Conservation (phyloP, 2,329 filamentous ascomycete species). For the Pseudopithomyces chartarum region DNA sequence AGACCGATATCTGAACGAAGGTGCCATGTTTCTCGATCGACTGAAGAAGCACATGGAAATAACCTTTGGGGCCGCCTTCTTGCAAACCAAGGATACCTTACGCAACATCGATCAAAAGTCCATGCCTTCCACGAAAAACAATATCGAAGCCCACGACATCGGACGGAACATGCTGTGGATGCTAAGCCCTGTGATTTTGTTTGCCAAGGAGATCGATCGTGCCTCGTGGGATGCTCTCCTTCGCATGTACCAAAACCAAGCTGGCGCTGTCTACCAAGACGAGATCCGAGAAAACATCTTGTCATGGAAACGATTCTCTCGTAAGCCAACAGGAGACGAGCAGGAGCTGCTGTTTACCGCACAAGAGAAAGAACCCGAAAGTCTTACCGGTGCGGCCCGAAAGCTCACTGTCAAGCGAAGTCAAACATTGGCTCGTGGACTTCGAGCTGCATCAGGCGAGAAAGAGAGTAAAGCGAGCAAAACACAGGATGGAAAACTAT, state of each 20-base stretch:
- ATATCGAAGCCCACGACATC: slow-evolving; percentile 69
- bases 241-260: slow-evolving; percentile 78
- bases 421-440: slow-evolving; percentile 78
- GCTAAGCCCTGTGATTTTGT: slow-evolving; percentile 85
- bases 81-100: slow-evolving; percentile 69
- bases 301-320: slow-evolving; percentile 79
- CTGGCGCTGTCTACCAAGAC: slow-evolving; percentile 76
- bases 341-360: slow-evolving; percentile 85
- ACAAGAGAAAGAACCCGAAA: slow-evolving; percentile 86
- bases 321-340: slow-evolving; percentile 77
- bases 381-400: slow-evolving; percentile 68
- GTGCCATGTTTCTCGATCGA: slow-evolving; percentile 74
- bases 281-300: slow-evolving; percentile 79
- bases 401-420: slow-evolving; percentile 94
- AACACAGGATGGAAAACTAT: slow-evolving; percentile 66
- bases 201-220: slow-evolving; percentile 81
- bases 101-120: slow-evolving; percentile 51
- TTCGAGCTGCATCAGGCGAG: slow-evolving; percentile 71
- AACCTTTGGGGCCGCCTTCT: slow-evolving; percentile 77
- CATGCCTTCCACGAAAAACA: slow-evolving; percentile 64
- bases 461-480: slow-evolving; percentile 63
- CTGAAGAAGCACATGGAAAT: slow-evolving; percentile 81
- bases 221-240: slow-evolving; percentile 81
- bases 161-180: slow-evolving; percentile 80
- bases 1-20: slow-evolving; percentile 81